Base-by-base conservation (phyloP, 2,329 filamentous ascomycete genomes). In the Sporothrix dimorphospora region DNA sequence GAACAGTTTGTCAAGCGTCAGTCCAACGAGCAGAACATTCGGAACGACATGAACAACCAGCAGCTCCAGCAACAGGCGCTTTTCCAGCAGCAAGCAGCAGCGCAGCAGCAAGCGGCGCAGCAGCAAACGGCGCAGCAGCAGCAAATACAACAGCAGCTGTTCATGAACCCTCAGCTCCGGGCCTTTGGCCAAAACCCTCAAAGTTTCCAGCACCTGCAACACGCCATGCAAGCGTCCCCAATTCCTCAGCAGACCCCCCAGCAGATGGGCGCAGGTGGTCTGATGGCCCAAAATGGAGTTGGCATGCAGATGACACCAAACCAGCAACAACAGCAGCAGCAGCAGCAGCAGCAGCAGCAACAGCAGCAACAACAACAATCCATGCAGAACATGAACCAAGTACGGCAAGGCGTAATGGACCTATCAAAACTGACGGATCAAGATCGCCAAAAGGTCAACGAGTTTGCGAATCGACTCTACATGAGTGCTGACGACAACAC, bases 201-300 rank as follows among this genome's bases (percentile, higher is more conserved):
- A 74, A 85, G 85, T 75, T 89, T 90, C 72, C 87, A 87, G 73
- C 84, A 86, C 65, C 82, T 89, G 47, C 87, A 88, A 72, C 87
- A 88, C 71, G 86, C 84, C 71, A 88, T 89, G 86, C 88, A 89
- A 76, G 80, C 83, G 4, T 83, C 85, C 0, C 84, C 84, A 49
- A 83, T 89, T 30, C 82, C 85, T 11, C 87, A 84, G 68, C 86
- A 86, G 73, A 76, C 75, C 24, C 80, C 79, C 57, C 79, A 80
- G 67, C 81, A 78, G 40, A 82, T 85, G 78, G 81, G 79, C 21
- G 82, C 85, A 80, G 80, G 77, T 49, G 84, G 79, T 73, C 80
- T 77, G 73, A 74, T 75, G 40, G 57, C 49, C 2, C 71, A 49
- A 9, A 75, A 73, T 49, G 51, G 47, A 3, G 71, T 27, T 6